phyloP scores from a whole-genome alignment of 352 stramenopile species.

The Globisporangium heterothallicum region DNA sequence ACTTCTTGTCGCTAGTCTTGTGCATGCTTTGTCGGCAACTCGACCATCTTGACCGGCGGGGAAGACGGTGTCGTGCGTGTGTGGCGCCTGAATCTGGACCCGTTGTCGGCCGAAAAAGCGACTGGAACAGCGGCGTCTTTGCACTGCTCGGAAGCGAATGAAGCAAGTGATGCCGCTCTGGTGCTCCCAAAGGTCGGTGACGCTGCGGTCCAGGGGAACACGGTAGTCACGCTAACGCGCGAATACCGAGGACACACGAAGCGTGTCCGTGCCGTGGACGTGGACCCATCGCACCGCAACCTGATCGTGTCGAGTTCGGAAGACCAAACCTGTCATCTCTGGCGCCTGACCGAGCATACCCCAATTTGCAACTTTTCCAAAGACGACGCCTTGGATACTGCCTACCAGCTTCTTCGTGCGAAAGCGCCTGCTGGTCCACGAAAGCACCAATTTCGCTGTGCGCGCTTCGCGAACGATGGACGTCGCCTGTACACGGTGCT shows the following conservation, averaged over 20 bases:
- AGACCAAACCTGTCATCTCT: constrained; percentile 75
- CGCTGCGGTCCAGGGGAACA: constrained; percentile 35
- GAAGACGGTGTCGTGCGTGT: constrained; percentile 77
- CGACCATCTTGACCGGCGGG: constrained; percentile 72
- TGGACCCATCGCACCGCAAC: constrained; percentile 77
- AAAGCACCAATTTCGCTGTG: constrained; percentile 82
- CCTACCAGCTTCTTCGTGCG: constrained; percentile 40
- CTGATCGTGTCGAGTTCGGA: constrained; percentile 72
- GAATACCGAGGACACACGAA: constrained; percentile 77
- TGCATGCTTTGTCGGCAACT: constrained; percentile 75
- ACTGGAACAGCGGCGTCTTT: constrained; percentile 39
- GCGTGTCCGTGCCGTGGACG: constrained; percentile 76
- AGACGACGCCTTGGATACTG: constrained; percentile 66
- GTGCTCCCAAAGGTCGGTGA: constrained; percentile 55
- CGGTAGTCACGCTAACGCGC: constrained; percentile 58
- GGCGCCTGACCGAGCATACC: constrained; percentile 62
- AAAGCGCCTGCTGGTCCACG: constrained; percentile 33
- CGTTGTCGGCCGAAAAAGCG: constrained; percentile 37
- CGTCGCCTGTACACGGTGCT: constrained; percentile 69
- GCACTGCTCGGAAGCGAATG: constrained; percentile 12
- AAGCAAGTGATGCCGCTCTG: constrained; percentile 16
- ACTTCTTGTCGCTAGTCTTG: constrained; percentile 28
- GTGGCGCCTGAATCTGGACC: constrained; percentile 54
- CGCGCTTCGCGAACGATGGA: constrained; percentile 65
- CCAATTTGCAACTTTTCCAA: constrained; percentile 70